A percentile compares a stretch with the other conserved stretches of the same genome.
Conservation (phyloP, 116 monocot species). For the Phalaenopsis hybrid region DNA sequence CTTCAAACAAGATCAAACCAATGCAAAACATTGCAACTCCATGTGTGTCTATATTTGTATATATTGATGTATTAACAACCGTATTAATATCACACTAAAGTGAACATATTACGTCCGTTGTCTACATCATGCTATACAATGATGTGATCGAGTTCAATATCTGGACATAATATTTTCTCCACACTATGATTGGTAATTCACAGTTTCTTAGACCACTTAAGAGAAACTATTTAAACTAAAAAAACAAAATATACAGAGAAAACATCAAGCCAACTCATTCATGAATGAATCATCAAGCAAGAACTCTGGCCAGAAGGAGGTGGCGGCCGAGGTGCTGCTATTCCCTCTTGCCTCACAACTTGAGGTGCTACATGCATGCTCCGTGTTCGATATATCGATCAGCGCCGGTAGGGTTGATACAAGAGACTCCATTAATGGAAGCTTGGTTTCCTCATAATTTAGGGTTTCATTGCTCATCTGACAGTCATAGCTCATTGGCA, state of each 20-base stretch:
- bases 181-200: not conserved
- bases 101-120: too few species aligned
- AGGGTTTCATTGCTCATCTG: not conserved
- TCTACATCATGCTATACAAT: too few species aligned
- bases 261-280: conserved; percentile 12
- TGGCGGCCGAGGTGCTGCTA: conserved; percentile 1
- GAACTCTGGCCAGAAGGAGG: conserved; percentile 21
- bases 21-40: not conserved
- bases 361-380: conserved; percentile 21
- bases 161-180: too few species aligned
- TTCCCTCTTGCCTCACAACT: conserved; percentile 20
- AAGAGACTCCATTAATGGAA: not conserved
- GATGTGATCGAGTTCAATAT: too few species aligned
- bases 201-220: not conserved
- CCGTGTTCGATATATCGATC: conserved; percentile 13
- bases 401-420: conserved; percentile 17
- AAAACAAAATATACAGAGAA: not conserved
- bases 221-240: not conserved
- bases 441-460: not conserved
- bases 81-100: not conserved
- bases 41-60: not conserved
- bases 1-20: not conserved
- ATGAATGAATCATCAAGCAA: conserved; percentile 25
- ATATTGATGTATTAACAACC: not conserved
- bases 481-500: not conserved